A percentile compares a stretch with the other conserved stretches of the same genome.
Evolutionary conservation across 179 eudicot genomes (phyloP).

Genomic region (Silene noctiflora): DNA sequence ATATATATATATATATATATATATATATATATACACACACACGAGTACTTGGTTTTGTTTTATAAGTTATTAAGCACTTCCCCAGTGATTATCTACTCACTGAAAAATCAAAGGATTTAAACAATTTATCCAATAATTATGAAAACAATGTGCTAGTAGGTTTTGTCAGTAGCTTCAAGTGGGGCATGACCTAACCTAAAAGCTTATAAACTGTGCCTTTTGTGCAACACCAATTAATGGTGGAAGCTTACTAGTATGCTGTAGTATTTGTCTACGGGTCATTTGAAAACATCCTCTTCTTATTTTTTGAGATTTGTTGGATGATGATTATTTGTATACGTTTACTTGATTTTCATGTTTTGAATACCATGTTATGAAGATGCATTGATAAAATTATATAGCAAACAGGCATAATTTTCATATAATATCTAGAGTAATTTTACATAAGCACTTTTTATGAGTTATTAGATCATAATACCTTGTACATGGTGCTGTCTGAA

Average conservation of each 20-base stretch:
- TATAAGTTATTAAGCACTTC: constrained; percentile 8
- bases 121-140: constrained; percentile 4
- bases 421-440: constrained; percentile 1
- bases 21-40: no score
- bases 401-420: neutral
- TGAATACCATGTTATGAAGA: neutral
- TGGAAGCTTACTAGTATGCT: neutral
- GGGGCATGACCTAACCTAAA: constrained; percentile 14
- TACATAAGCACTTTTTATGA: constrained; percentile 9
- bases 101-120: neutral
- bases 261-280: neutral
- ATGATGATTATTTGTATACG: no score
- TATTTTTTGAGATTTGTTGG: no score
- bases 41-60: no score
- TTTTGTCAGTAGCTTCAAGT: constrained; percentile 8
- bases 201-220: constrained; percentile 3
- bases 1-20: no score
- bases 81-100: constrained; percentile 14
- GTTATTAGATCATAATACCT: constrained; percentile 15
- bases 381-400: neutral
- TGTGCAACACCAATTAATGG: neutral
- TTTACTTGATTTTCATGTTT: no score
- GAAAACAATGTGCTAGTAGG: constrained; percentile 9
- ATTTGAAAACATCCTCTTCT: neutral
- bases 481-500: constrained; percentile 1